Evolutionary conservation across 2,329 filamentous ascomycete genomes (phyloP).

Genomic region (Xylariaceae sp.): DNA sequence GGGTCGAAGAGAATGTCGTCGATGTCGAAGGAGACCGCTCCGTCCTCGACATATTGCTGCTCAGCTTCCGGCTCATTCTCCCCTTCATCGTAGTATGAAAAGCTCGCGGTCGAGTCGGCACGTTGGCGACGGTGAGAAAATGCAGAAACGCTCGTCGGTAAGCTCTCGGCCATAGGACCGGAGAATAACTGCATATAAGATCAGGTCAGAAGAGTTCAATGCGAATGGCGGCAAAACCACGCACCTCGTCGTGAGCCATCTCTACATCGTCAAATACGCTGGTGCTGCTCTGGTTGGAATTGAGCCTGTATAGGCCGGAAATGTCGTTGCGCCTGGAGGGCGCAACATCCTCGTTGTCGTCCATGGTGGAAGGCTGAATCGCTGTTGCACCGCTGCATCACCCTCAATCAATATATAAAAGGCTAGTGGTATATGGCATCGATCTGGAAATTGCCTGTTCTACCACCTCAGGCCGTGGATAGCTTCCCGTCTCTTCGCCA

Average conservation of each 20-base stretch:
- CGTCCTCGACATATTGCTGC: constrained; percentile 49
- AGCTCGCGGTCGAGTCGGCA: constrained; percentile 85
- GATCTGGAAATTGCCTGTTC: not conserved
- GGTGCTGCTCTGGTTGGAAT: constrained; percentile 74
- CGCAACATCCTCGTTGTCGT: constrained; percentile 32
- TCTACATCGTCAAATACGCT: constrained; percentile 96
- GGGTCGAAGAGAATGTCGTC: constrained; percentile 44
- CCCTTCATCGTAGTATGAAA: constrained; percentile 85
- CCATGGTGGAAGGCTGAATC: constrained; percentile 28
- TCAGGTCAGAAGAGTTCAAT: constrained; percentile 30
- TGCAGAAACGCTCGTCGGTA: constrained; percentile 92
- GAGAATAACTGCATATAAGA: constrained; percentile 71
- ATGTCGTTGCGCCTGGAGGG: constrained; percentile 29
- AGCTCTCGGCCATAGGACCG: constrained; percentile 90
- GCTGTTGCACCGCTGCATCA: constrained; percentile 14
- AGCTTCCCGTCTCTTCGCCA: constrained; percentile 4
- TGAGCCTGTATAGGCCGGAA: constrained; percentile 64
- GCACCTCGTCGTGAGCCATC: constrained; percentile 94
- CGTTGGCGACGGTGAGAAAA: constrained; percentile 85
- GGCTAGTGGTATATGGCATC: not conserved
- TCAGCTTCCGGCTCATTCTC: constrained; percentile 50
- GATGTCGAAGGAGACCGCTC: constrained; percentile 38
- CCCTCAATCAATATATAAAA: constrained; percentile 10
- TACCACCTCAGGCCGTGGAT: not conserved
- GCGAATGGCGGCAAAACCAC: constrained; percentile 4